Base-by-base conservation (phyloP, 257 asterid species). In the Verbascum thapsus region DNA sequence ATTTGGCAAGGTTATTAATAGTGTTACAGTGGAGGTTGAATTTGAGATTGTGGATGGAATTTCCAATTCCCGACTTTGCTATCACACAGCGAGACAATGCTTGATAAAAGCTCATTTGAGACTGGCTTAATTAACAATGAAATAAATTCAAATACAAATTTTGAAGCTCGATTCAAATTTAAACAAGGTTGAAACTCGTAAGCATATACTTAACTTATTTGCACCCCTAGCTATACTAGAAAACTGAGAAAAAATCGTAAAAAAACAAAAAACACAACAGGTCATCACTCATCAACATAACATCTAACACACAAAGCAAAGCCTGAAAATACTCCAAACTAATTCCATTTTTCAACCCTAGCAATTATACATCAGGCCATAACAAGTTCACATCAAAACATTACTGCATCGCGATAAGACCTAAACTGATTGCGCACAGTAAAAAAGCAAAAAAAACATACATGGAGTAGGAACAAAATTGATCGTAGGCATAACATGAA, bases 401-500 rank as follows among this genome's bases (percentile, higher is more conserved):
- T 39, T 26, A 26, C 32, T 1, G 32, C 32, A 26, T 26, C n/a
- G n/a, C n/a, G n/a, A n/a, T n/a, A n/a, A n/a, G n/a, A n/a, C 32
- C 32, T 26, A 26, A 26, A 19, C 13, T 4, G 66, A 18, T 58
- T 8, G 18, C 5, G 49, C 10, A 62, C 11, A 59, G 6, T 7
- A 10, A 12, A 56, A 26, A 55, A 65, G 57, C 37, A 7, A 26
- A 53, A 65, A 70, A 19, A 53, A 68, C 72, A 22, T 84, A 91
- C 98, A 84, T 6, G 95, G 96, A 61, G 87, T 79, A n/a, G 96
- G 96, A 67, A 88, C 76, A 26, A 81, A 58, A 41, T 71, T 71
- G 55, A 91, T 59, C 45, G 77, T 48, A 40, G 91, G 88, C 80
- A 86, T 82, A 55, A 91, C 90, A 72, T 83, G 94, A 76, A 88